Base-by-base conservation (phyloP, 1,284 basidiomycete genomes). In the Moesziomyces globuligerus region DNA sequence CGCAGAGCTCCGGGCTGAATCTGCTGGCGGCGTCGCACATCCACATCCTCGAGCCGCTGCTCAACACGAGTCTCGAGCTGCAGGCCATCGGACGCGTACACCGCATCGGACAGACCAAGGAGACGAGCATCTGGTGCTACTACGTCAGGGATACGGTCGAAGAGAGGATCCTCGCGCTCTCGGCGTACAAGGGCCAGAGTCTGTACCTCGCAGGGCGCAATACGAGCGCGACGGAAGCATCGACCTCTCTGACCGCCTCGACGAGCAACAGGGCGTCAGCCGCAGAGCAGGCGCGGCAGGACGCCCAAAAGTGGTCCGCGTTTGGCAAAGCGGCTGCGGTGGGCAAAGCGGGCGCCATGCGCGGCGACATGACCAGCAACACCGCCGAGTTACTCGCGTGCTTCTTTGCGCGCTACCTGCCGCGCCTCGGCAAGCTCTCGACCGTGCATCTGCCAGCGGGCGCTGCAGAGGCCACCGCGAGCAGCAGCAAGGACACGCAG, bases 81-180 rank as follows among this genome's bases (percentile, higher is more conserved):
- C 80, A 81, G 52, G 77, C 78, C 13, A 73, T 81, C 10, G 77
- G 78, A 3, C 65, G 80, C 24, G 69, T 81, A 4, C 74, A 77
- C 48, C 71, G 80, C 10, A 81, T 81, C 37, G 80, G 80, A 0
- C 77, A 79, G 53, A 79, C 74, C 7, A 62, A 65, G 15, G 57
- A 65, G 25, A 80, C 78, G 8, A 29, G 59, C 34, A 67, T 80
- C 9, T 81, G 58, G 53, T 67, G 71, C 51, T 81, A 79, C 53
- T 72, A 72, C 40, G 73, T 75, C 32, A 69, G 57, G 23, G 75
- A 75, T 15, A 79, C 79, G 10, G 79, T 81, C 7, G 80, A 81
- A 38, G 71, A 76, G 42, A 49, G 69, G 29, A 77, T 80, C 21
- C 28, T 80, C 8, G 68, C 65, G 4, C 48, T 74, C 13, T 59